Evolutionary conservation across 805 yeast genomes (phyloP), one percentile per base, ranked within the genome.

Genomic region (Kodamaea hsintzibuensis): DNA sequence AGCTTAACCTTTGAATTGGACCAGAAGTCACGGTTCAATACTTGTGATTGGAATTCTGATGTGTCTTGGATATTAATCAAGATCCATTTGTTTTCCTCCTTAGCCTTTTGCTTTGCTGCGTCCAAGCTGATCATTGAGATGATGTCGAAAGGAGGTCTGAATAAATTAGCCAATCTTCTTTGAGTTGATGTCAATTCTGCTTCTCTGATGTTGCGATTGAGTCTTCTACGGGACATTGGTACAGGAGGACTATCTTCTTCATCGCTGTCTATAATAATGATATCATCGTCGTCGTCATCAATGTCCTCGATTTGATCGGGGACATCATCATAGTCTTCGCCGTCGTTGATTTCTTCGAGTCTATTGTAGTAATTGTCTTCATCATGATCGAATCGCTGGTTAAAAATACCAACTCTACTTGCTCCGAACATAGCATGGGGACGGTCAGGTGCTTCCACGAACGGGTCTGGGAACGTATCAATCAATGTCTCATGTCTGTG

Each of bases 11-110:
- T 78, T 12, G 70, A 58, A 47, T 87, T 80, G 14, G 95, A 83
- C 98, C 98, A 95, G 57, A 95, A 84, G 69, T 95, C 99, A 56
- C 99, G 81, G 69, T 95, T 95, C 51, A 95, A 72, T 33, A 88
- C 85, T 66, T 93, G 98, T 64, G 98, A 92, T 60, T 83, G 83
- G 65, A 95, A 95, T 64, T 90, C 95, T 0, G 88, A 76, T 22
- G 84, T 74, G 63, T 93, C 96, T 69, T 95, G 99, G 49, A 95
- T 83, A 67, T 95, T 95, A 19, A 95, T 80, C 61, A 95, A 72
- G 7, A 95, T 79, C 97, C 98, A 92, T 69, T 86, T 89, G 51
- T 82, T 75, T 55, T 76, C 78, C 33, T 69, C 70, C 54, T 86
- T 79, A 1, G 96, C 98, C 56, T 78, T 76, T 1, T 62, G 58